Evolutionary conservation across 2,329 filamentous ascomycete species (phyloP).

Genomic region (Zymoseptoria brevis): DNA sequence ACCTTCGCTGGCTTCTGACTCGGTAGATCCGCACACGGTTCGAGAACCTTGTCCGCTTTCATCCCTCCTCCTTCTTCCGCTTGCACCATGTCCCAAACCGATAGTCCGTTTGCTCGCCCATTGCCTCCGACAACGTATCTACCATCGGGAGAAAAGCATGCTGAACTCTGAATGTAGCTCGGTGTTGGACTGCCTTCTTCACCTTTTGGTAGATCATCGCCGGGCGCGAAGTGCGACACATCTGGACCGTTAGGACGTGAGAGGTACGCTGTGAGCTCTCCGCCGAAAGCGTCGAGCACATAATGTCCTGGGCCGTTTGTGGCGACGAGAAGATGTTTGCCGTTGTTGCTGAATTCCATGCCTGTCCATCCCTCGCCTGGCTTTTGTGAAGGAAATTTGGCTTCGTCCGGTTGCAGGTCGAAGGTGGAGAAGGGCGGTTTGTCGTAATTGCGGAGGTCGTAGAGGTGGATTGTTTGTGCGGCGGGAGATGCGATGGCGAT

Average conservation of each 20-base stretch:
- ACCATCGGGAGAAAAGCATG: conserved; percentile 83
- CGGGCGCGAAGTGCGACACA: conserved; percentile 30
- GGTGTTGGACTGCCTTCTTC: conserved; percentile 43
- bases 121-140: conserved; percentile 80
- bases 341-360: conserved; percentile 93
- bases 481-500: conserved; percentile 82
- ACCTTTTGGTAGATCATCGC: conserved; percentile 23
- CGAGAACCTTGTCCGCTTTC: conserved; percentile 51
- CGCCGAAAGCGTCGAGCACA: conserved; percentile 86
- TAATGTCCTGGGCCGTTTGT: conserved; percentile 83
- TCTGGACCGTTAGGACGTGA: conserved; percentile 22
- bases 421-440: conserved; percentile 83
- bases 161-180: conserved; percentile 55
- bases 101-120: conserved; percentile 54
- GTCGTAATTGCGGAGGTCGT: conserved; percentile 89
- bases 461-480: conserved; percentile 74
- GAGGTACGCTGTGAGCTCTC: conserved; percentile 47
- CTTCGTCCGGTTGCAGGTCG: conserved; percentile 63
- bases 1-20: conserved; percentile 61
- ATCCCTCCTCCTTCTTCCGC: conserved; percentile 39
- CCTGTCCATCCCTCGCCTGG: conserved; percentile 64
- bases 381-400: conserved; percentile 45
- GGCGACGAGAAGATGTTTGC: conserved; percentile 74
- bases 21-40: conserved; percentile 56
- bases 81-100: conserved; percentile 70